These are phyloP conservation scores for Lecanicillium sp. DNA, from an alignment of 2,329 filamentous ascomycete genomes.

Conservation along the genomic window DNA sequence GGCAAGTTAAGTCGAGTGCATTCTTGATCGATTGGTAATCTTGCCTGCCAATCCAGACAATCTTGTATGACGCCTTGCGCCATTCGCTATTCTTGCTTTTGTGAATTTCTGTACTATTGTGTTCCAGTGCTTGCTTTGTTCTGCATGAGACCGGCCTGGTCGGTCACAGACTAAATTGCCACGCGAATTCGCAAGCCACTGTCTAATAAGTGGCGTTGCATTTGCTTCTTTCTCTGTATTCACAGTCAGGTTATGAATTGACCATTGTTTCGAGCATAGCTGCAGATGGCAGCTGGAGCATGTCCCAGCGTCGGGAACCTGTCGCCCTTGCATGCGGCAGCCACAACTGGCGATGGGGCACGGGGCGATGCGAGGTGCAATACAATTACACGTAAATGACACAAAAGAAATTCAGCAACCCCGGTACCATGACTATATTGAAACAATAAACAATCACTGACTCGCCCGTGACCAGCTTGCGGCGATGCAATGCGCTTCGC, in stretches of 20 bases:
- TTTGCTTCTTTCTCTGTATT: background rate
- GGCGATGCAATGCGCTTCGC: no score
- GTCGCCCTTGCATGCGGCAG: conserved; percentile 6
- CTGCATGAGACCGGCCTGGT: background rate
- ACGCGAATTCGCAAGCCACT: conserved; percentile 1
- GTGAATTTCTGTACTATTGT: background rate
- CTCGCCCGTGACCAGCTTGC: no score
- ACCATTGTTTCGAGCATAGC: background rate
- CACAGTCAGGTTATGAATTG: background rate
- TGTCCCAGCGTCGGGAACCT: no score
- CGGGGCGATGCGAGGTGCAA: no score
- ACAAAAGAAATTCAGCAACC: no score
- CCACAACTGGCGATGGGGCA: no score
- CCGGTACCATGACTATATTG: no score
- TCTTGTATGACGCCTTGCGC: no score
- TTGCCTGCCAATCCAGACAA: no score
- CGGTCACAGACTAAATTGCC: background rate
- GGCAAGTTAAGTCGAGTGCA: no score
- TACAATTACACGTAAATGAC: background rate
- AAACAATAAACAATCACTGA: no score
- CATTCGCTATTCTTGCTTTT: background rate
- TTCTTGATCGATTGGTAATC: no score
- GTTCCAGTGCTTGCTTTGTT: conserved; percentile 8
- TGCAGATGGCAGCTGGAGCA: background rate
- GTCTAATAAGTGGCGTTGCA: background rate